These are phyloP conservation scores for Gynostemma pentaphyllum DNA, from an alignment of 306 rosid genomes.

Conservation along the genomic window DNA sequence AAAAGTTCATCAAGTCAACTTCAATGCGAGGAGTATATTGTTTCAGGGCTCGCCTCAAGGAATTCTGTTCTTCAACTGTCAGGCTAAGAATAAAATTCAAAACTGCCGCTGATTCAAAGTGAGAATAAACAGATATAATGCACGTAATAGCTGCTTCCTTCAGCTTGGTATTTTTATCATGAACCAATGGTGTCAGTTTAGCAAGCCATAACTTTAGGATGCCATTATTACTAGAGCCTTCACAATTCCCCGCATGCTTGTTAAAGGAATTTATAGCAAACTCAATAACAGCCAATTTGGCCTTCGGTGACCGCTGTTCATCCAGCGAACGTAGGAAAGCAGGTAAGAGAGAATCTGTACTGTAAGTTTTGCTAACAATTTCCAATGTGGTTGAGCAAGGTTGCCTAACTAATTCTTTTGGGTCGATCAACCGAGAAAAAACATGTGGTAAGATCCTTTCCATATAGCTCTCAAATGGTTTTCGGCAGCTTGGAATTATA, in stretches of 20 bases:
- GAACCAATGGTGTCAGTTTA: conserved; percentile 76
- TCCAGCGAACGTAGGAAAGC: conserved; percentile 93
- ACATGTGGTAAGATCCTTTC: conserved; percentile 97
- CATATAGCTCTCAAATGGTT: conserved; percentile 90
- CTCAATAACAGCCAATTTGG: conserved; percentile 95
- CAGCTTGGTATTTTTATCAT: conserved; percentile 81
- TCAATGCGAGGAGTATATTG: conserved; percentile 97
- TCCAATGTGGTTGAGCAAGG: conserved; percentile 77
- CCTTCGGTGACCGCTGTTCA: conserved; percentile 98
- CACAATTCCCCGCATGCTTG: conserved; percentile 66
- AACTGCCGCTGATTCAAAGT: conserved; percentile 81
- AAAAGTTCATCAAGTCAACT: conserved; percentile 82
- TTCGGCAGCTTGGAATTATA: conserved; percentile 75
- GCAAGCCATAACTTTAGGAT: conserved; percentile 92
- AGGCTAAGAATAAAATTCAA: conserved; percentile 83
- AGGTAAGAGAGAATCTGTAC: conserved; percentile 81
- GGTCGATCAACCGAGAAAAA: conserved; percentile 93
- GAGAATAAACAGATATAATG: conserved; percentile 88
- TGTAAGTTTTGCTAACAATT: conserved; percentile 73
- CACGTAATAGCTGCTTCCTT: conserved; percentile 95
- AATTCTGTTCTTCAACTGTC: conserved; percentile 92
- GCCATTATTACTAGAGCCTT: conserved; percentile 80
- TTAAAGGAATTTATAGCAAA: conserved; percentile 76
- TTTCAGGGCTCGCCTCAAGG: conserved; percentile 92
- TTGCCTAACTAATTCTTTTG: conserved; percentile 90